Base-by-base conservation (phyloP, 1,284 basidiomycete species). In the Fistulinella cinereoalba region DNA sequence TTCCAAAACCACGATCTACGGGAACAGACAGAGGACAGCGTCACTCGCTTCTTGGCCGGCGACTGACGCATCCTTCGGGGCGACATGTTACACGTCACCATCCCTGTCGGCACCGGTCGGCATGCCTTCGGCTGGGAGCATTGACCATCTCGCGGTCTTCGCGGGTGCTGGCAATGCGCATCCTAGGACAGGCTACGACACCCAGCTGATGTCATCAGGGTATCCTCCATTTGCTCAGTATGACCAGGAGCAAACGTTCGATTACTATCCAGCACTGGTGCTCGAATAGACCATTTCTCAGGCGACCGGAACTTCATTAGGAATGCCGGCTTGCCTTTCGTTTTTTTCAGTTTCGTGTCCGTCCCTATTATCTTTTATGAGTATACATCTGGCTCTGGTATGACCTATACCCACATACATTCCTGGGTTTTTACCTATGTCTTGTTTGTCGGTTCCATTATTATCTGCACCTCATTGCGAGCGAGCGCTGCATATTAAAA, bases 231-330 rank as follows among this genome's bases (percentile, higher is more conserved):
- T 54, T 36, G 43, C 59, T 44, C 61, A 64, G 25, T 63, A 66
- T 44, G 61, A 56, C 38, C 49, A 58, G 44, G 65, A 70, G 36
- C 57, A 65, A 23, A 47, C 64, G 21, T 73, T 72, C 51, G 68
- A 66, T 43, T 67, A 72, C 48, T 69, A 71, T 42, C 70, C 72
- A 50, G 71, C 75, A 47, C 73, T 70, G 55, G 60, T 55, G 43
- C 50, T 62, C 49, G 63, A 58, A 47, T 63, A 63, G 45, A 47
- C 37, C n/a, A 41, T 45, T 3, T 36, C 21, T 31, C 24, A 24
- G 81, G 80, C 48, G 83, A 83, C 68, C 84, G 82, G 82, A 85
- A 66, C 80, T 85, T 44, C 77, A 83, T 31, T 62, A 70, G 24
- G 33, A 39, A 38, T 27, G 25, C 25, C 25, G n/a, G n/a, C n/a